Base-by-base conservation (phyloP, 768 basidiomycete genomes). In the Termitomyces sp. region DNA sequence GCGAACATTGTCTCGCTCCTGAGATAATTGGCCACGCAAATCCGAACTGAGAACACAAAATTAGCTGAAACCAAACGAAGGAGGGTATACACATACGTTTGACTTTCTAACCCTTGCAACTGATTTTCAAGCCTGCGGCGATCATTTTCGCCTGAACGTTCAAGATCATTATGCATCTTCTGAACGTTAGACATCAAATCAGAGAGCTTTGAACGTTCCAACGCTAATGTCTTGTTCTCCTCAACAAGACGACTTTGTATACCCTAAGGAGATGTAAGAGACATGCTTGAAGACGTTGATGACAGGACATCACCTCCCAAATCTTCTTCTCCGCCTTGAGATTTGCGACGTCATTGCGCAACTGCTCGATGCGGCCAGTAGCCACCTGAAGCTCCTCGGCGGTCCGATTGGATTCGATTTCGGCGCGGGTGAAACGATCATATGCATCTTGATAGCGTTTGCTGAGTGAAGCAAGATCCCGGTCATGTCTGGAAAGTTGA, bases 281-380 rank as follows among this genome's bases (percentile, higher is more conserved):
- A 64, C n/a, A 40, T 7, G 51, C 26, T n/a, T 55, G 17, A 10
- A 3, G 4, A 35, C 8, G 5, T 22, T 57, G 26, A 42, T 22
- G 24, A 38, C 15, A 10, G 38, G 21, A 12, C 26, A 21, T 32
- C 51, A 90, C 93, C 85, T 92, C 90, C 88, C 89, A 93, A 35
- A 95, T 90, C 64, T 84, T 87, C 75, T 93, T 95, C 78, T 98
- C 96, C 0, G 93, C 94, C 42, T 88, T 84, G 17, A 97, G 79
- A 66, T 91, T 95, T 2, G 90, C 88, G 59, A 78, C 82, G 62
- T 98, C 95, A 60, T 89, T 91, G 10, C 91, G 83, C 38, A 93
- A 73, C 55, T 89, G 85, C 58, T 95, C 92, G 15, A 87, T 71
- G 22, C 79, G 77, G 24, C 79, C 74, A 58, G 81, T 83, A 2